Evolutionary conservation across 371 early-diverging fungal genomes (phyloP), one percentile per base, ranked within the genome.

Genomic region (Batkoa obscura): DNA sequence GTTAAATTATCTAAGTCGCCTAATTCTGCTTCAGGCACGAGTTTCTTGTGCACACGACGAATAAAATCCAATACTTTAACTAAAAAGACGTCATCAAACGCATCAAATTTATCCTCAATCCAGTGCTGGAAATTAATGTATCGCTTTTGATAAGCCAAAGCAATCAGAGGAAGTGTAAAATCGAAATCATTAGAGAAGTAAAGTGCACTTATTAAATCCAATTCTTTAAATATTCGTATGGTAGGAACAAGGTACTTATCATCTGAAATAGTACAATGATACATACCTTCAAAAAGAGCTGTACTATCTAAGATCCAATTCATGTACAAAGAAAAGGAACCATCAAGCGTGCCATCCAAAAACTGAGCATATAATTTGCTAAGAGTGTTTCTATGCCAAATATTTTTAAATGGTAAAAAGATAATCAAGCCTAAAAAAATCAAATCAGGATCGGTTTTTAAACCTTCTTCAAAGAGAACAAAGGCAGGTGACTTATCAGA

Each of bases 111-210:
- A 41, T 53, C 53, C 30, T 53, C 53, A 37, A 53, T 13, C 53
- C 53, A 53, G 30, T 53, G 53, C 53, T 32, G 13, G 10, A 53
- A 9, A 53, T 30, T 53, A 39, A 53, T 17, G 30, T 37, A 39
- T 3, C 23, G 38, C 39, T 30, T 53, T n/a, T 41, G 9, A 17
- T 53, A 17, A 23, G 53, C 53, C 12, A 37, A 17, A 39, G 38
- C 17, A 35, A 53, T 53, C 3, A 53, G 35, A 6, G 53, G 53
- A 8, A 53, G 35, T n/a, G 53, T 37, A 53, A 53, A 30, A 3
- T 13, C 15, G 30, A 32, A 53, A n/a, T 53, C 53, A 41, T 39
- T 53, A 13, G 53, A 53, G 30, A 38, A 53, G 42, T 53, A 53
- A 13, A 53, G 9, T 8, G 38, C 30, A 8, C 38, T 8, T 2